phyloP scores from a whole-genome alignment of 2,329 filamentous ascomycete species.

The Penicillium griseofulvum region DNA sequence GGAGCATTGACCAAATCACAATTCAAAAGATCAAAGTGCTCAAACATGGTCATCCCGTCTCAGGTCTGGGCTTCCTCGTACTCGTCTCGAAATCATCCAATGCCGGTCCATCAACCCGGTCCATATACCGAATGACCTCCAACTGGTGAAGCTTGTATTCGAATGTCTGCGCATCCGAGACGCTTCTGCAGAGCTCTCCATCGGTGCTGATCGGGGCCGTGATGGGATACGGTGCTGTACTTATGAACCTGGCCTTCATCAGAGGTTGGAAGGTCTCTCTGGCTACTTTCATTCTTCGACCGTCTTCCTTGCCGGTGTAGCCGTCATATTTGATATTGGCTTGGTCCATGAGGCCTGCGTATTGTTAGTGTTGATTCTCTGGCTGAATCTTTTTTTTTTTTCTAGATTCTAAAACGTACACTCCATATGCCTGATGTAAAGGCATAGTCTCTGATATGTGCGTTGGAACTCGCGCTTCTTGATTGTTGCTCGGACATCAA shows the following conservation, averaged over 20 bases:
- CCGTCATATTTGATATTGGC: neutral
- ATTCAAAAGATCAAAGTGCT: neutral
- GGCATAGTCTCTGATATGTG: slow-evolving; percentile 1
- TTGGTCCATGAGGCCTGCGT: neutral
- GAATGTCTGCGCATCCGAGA: slow-evolving; percentile 6
- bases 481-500: slow-evolving; percentile 1
- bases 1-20: neutral
- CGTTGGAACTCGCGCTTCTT: slow-evolving; percentile 7
- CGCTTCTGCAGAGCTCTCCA: neutral
- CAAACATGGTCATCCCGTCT: neutral
- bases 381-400: no score
- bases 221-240: neutral
- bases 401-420: neutral
- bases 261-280: neutral
- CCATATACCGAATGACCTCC: slow-evolving; percentile 5
- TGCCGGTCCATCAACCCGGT: neutral
- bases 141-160: slow-evolving; percentile 9
- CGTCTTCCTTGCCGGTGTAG: neutral
- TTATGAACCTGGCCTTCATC: neutral
- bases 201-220: slow-evolving; percentile 1
- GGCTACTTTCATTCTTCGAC: neutral
- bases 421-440: slow-evolving; percentile 9
- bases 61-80: neutral
- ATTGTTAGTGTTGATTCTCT: neutral
- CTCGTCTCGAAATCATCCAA: slow-evolving; percentile 2